phyloP scores from a whole-genome alignment of 75 land plant genomes.

The Azolla pinnata region DNA sequence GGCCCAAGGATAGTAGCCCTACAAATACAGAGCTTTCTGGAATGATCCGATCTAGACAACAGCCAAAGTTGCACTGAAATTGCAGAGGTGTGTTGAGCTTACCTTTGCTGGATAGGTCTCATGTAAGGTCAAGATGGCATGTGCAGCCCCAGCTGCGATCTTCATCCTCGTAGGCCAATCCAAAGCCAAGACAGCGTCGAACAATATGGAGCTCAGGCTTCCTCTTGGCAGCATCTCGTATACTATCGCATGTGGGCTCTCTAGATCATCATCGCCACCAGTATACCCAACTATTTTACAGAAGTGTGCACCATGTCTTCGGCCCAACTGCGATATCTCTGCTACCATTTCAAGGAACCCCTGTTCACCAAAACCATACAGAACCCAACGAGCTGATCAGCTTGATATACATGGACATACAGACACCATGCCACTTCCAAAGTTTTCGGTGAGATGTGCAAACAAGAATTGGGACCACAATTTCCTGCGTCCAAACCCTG shows the following conservation, averaged over 20 bases:
- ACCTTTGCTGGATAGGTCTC: conserved; percentile 87
- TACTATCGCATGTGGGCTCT: conserved; percentile 64
- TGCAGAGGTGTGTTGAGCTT: too few relatives aligned
- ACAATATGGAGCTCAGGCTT: conserved; percentile 56
- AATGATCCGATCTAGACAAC: too few relatives aligned
- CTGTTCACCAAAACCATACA: conserved; percentile 18
- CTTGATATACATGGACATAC: background rate
- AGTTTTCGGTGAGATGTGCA: too few relatives aligned
- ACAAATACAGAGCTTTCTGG: too few relatives aligned
- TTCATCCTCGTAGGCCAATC: conserved; percentile 77
- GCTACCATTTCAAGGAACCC: conserved; percentile 49
- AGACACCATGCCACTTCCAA: background rate
- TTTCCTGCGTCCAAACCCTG: too few relatives aligned
- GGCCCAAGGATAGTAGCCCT: too few relatives aligned
- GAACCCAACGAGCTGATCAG: background rate
- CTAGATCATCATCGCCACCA: conserved; percentile 51
- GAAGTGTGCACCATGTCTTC: conserved; percentile 48
- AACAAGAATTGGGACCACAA: too few relatives aligned
- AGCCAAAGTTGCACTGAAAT: too few relatives aligned
- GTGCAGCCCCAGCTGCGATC: conserved; percentile 82
- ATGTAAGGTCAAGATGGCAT: conserved; percentile 80
- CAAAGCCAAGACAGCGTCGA: conserved; percentile 56
- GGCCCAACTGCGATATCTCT: conserved; percentile 40
- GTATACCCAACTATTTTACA: conserved; percentile 65
- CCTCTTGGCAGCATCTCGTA: conserved; percentile 76